phyloP scores from a whole-genome alignment of 2,329 filamentous ascomycete genomes.

The Colletotrichum destructivum region DNA sequence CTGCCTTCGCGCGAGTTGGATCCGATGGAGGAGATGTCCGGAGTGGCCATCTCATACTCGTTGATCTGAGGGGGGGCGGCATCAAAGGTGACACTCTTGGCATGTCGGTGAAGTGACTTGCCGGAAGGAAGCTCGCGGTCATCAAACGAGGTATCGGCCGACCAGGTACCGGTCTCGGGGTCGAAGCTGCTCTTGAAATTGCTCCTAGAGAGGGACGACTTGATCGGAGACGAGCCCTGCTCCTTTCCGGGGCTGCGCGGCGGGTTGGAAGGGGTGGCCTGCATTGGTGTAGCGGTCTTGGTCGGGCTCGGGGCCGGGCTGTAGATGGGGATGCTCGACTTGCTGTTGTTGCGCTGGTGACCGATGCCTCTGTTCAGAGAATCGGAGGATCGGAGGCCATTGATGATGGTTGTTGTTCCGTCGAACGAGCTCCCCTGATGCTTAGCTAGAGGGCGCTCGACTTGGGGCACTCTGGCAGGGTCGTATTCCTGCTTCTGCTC shows the following conservation, averaged over 20 bases:
- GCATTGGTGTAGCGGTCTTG: constrained; percentile 41
- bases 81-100: constrained; percentile 98
- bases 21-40: constrained; percentile 92
- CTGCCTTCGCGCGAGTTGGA: constrained; percentile 94
- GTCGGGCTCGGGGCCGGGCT: constrained; percentile 61
- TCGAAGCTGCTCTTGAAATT: constrained; percentile 80
- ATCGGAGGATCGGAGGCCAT: constrained; percentile 67
- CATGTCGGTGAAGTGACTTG: constrained; percentile 82
- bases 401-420: constrained; percentile 64
- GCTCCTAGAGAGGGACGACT: constrained; percentile 85
- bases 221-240: constrained; percentile 80
- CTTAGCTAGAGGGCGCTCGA: constrained; percentile 87
- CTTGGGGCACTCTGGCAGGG: constrained; percentile 80
- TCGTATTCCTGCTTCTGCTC: constrained; percentile 96
- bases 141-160: constrained; percentile 73
- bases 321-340: constrained; percentile 71
- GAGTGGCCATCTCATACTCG: constrained; percentile 98
- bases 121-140: constrained; percentile 75
- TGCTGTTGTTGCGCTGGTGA: constrained; percentile 68
- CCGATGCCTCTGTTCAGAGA: constrained; percentile 56
- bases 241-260: constrained; percentile 75
- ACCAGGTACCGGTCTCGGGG: constrained; percentile 77
- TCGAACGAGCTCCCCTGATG: constrained; percentile 81
- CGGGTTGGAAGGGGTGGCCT: constrained; percentile 46
- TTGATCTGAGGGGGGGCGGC: constrained; percentile 93